Percentiles rank a stretch among this genome's conserved stretches.
phyloP scores from a whole-genome alignment of 2,329 filamentous ascomycete species.

The Colletotrichum sp. region DNA sequence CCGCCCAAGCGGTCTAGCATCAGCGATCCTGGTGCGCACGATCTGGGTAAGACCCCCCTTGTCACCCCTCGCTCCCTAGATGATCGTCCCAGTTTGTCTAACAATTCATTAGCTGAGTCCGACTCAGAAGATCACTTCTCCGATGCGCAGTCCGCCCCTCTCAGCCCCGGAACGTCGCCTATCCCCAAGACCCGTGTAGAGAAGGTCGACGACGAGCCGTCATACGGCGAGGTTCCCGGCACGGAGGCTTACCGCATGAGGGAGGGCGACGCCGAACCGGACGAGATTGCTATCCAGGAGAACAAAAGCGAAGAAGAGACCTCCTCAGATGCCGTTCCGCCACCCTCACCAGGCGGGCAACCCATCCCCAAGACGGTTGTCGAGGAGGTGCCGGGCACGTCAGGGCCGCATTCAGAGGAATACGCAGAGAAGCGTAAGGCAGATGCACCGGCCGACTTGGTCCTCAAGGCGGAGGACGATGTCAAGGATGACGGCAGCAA shows the following conservation, averaged over 20 bases:
- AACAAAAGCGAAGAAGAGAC: constrained; percentile 24
- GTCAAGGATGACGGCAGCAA: constrained; percentile 31
- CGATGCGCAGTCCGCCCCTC: constrained; percentile 63
- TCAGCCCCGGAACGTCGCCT: constrained; percentile 51
- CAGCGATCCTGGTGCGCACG: constrained; percentile 64
- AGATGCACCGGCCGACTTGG: constrained; percentile 59
- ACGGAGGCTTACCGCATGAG: constrained; percentile 63
- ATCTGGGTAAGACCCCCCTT: constrained; percentile 51
- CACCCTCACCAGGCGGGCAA: constrained; percentile 36
- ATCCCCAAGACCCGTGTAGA: constrained; percentile 66
- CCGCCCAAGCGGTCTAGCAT: constrained; percentile 46
- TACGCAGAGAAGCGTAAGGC: constrained; percentile 51
- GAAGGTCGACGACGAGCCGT: constrained; percentile 61
- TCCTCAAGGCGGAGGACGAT: constrained; percentile 51
- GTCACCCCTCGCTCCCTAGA: background rate
- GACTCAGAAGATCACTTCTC: constrained; percentile 75
- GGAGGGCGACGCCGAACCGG: constrained; percentile 62
- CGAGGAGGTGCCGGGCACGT: constrained; percentile 54
- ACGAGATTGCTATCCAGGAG: constrained; percentile 59
- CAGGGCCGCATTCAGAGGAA: constrained; percentile 49
- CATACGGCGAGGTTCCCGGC: constrained; percentile 67
- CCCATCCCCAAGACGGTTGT: constrained; percentile 58
- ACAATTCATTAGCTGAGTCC: constrained; percentile 46
- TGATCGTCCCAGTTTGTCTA: constrained; percentile 23
- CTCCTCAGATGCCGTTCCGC: constrained; percentile 23